Base-by-base conservation (phyloP, 345 rosid species). In the Anastatica hierochuntica region DNA sequence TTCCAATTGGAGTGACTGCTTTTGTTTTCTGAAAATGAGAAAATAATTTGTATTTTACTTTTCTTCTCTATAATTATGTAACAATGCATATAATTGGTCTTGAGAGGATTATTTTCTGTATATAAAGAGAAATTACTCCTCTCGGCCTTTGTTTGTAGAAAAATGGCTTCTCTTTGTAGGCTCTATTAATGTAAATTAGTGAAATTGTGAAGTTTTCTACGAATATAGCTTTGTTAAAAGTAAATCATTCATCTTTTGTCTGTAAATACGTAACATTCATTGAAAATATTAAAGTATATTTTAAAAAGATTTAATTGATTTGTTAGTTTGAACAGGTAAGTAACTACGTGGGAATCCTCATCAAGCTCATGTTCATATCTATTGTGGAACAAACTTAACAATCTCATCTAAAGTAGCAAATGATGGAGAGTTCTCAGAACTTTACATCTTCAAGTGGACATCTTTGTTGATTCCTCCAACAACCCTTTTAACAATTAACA, bases 361-460 rank as follows among this genome's bases (percentile, higher is more conserved):
- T 89, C 55, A 78, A 85, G 47, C 76, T 95, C 14, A 94, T 89
- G 74, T 89, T 89, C 69, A 83, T 89, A 59, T 89, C 97, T 55
- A 89, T 89, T 71, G 83, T 89, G 24, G 97, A 74, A 83, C 97
- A 13, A 88, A 85, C 76, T 88, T 88, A 73, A 88, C 94, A 1
- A 95, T 88, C 45, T n/a, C n/a, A n/a, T n/a, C n/a, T n/a, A n/a
- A n/a, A n/a, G n/a, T n/a, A n/a, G n/a, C n/a, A n/a, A n/a, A 88
- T 95, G 95, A 81, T 0, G 95, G 95, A n/a, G 97, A 83, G 58
- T 89, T 52, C 24, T 66, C 88, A 0, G 97, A 85, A 64, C 88
- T 89, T 10, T 89, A 89, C 71, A 14, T 89, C 79, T 83, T 89
- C 79, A 89, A 89, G 70, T 89, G 97, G 97, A 85, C 97, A 36